Conservation (phyloP, 306 rosid species). For the Arachis stenosperma region DNA sequence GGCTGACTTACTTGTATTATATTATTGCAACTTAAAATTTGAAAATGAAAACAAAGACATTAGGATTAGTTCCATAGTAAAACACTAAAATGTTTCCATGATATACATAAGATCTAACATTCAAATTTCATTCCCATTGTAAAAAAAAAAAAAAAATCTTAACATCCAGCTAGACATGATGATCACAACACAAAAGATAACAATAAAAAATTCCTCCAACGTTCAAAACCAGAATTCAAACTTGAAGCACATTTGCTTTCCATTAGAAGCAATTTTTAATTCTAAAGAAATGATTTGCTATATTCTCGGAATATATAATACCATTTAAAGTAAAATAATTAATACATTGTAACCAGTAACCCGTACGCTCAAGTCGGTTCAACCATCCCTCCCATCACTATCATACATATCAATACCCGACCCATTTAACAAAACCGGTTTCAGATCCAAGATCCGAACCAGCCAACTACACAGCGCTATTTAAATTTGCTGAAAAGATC, state of each 20-base stretch:
- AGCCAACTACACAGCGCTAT: slow-evolving; percentile 29
- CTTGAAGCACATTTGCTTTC: neutral
- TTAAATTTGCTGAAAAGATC: slow-evolving; percentile 37
- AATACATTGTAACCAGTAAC: neutral
- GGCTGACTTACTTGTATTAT: no score
- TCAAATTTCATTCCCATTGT: no score
- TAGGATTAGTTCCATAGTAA: no score
- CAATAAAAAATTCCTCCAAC: slow-evolving; percentile 8
- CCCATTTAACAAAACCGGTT: neutral
- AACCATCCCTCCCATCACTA: neutral
- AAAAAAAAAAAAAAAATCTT: no score
- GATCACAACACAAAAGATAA: neutral
- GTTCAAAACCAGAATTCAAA: slow-evolving; percentile 9
- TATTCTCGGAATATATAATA: slow-evolving; percentile 18
- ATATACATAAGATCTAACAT: no score
- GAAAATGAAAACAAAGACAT: no score
- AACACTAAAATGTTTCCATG: no score
- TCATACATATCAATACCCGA: neutral
- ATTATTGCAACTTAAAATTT: no score
- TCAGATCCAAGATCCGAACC: slow-evolving; percentile 19
- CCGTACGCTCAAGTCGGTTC: slow-evolving; percentile 10
- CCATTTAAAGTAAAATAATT: neutral
- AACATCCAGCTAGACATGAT: neutral
- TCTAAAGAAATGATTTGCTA: neutral
- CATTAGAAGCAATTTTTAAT: neutral